phyloP scores from a whole-genome alignment of 441 rosid genomes.

The Isatis lusitanica region DNA sequence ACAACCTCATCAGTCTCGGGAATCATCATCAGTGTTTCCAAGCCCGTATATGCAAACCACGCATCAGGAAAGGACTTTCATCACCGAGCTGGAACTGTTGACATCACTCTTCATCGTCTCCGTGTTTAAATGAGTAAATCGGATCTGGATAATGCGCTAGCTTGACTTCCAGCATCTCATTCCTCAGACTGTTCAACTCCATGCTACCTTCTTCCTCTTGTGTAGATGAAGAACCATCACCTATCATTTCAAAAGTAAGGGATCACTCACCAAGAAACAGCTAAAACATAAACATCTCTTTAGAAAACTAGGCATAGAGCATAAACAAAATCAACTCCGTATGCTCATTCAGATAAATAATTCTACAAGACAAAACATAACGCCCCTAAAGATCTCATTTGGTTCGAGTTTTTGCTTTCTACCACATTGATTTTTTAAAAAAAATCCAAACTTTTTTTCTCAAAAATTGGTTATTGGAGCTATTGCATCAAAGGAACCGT shows the following conservation, averaged over 20 bases:
- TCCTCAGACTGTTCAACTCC: slow-evolving; percentile 21
- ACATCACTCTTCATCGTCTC: slow-evolving; percentile 29
- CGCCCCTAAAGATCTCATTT: background rate
- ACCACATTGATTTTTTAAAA: no score
- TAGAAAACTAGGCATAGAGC: background rate
- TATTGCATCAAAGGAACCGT: background rate
- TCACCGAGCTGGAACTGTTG: background rate
- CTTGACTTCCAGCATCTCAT: slow-evolving; percentile 36
- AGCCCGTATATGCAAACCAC: slow-evolving; percentile 3
- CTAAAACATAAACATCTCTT: background rate
- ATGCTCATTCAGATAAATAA: background rate
- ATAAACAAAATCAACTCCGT: background rate
- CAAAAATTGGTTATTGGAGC: background rate
- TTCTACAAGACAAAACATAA: background rate
- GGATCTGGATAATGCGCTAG: slow-evolving; percentile 31
- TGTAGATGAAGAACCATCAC: background rate
- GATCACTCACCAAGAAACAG: background rate
- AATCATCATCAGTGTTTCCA: slow-evolving; percentile 7
- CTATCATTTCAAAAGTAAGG: background rate
- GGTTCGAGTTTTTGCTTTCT: no score
- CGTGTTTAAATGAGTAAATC: slow-evolving; percentile 17
- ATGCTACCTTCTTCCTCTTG: slow-evolving; percentile 17
- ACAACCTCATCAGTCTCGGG: slow-evolving; percentile 14
- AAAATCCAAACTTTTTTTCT: background rate
- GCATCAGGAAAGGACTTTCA: slow-evolving; percentile 2